Base-by-base conservation (phyloP, 2,329 filamentous ascomycete species). In the Colletotrichum sp. region DNA sequence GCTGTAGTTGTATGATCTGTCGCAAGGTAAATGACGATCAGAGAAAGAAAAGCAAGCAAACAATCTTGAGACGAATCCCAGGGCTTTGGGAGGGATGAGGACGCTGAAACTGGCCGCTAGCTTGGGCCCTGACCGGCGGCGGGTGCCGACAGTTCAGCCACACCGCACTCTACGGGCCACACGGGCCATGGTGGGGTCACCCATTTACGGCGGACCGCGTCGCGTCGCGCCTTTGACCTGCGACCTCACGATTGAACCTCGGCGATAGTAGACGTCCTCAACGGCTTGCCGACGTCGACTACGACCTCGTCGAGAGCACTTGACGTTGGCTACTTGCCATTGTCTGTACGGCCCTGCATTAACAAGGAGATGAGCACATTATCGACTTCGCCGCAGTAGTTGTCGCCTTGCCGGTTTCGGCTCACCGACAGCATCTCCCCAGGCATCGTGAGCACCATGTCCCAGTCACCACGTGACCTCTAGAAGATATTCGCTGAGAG, bases 191-290 rank as follows among this genome's bases (percentile, higher is more conserved):
- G 70, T 67, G 73, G 70, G 72, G 12, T 64, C 61, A n/a, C 66
- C 64, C 43, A 32, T 63, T 73, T 58, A 75, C 70, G 69, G 64
- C 63, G 64, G 43, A 48, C 57, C 71, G 67, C 69, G 70, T 75
- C 73, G 70, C 73, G 73, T 75, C 73, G 69, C 69, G 71, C 58
- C 65, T 48, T n/a, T 64, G 57, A 63, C 66, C 71, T 55, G 71
- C 71, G 69, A 70, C 66, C 16, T 70, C 71, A 57, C 71, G 9
- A 38, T 61, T 67, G 66, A 73, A 70, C 61, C 30, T 75, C 55
- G 68, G 69, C 36, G 55, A 32, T 75, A 30, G 38, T 64, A 52
- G 61, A 61, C 61, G 36, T 66, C 72, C 67, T 43, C 21, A 58
- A 32, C 32, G n/a, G 30, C 61, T 9, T 26, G 61, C 61, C 60